phyloP scores from a whole-genome alignment of 2,329 filamentous ascomycete species.

The Curvularia hawaiiensis region DNA sequence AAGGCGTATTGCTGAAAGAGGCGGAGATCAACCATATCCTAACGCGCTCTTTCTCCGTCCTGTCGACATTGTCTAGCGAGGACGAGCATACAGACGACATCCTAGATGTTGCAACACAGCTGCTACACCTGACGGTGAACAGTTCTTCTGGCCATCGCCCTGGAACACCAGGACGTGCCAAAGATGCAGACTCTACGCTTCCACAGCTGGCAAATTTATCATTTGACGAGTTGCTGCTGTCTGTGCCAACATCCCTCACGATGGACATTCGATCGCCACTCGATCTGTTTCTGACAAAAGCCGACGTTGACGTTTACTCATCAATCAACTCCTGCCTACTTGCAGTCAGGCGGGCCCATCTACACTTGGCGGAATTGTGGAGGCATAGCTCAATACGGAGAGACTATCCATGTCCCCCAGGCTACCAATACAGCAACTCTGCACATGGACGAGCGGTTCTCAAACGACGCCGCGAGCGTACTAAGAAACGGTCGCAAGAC shows the following conservation, averaged over 20 bases:
- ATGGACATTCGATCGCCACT: slow-evolving; percentile 78
- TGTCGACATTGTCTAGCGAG: slow-evolving; percentile 77
- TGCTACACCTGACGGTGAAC: slow-evolving; percentile 70
- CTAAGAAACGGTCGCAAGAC: slow-evolving; percentile 64
- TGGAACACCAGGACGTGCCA: slow-evolving; percentile 49
- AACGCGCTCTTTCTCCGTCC: slow-evolving; percentile 75
- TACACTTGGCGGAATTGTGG: slow-evolving; percentile 85
- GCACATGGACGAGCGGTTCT: slow-evolving; percentile 65
- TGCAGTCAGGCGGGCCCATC: slow-evolving; percentile 82
- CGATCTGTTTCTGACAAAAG: slow-evolving; percentile 80
- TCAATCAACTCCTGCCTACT: slow-evolving; percentile 87
- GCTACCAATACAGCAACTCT: slow-evolving; percentile 66
- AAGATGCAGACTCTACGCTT: slow-evolving; percentile 36
- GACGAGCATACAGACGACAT: slow-evolving; percentile 77
- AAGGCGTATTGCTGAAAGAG: slow-evolving; percentile 77
- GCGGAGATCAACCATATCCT: slow-evolving; percentile 82
- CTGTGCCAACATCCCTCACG: slow-evolving; percentile 71
- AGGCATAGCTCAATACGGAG: slow-evolving; percentile 79
- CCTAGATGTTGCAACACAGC: slow-evolving; percentile 79
- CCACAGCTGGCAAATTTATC: slow-evolving; percentile 54
- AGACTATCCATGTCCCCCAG: slow-evolving; percentile 74
- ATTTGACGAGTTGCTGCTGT: slow-evolving; percentile 83
- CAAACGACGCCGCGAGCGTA: slow-evolving; percentile 65
- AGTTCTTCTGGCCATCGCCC: slow-evolving; percentile 50
- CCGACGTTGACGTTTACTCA: slow-evolving; percentile 80